Base-by-base conservation (phyloP, 2,329 filamentous ascomycete species). In the Tolypocladium tropicale region DNA sequence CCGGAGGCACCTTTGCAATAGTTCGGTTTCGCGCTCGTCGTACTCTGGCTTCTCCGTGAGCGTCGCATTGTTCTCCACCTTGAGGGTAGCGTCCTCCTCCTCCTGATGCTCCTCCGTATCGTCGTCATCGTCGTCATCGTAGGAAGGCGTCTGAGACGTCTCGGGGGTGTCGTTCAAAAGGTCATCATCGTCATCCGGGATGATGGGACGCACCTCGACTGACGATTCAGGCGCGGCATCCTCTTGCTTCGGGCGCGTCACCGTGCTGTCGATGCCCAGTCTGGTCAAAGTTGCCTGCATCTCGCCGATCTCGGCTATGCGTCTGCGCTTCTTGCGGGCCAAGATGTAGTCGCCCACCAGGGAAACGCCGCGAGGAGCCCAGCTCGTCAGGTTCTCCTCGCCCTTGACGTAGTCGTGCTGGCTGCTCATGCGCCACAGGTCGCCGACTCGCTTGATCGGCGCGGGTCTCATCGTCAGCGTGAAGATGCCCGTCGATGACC, bases 401-500 rank as follows among this genome's bases (percentile, higher is more conserved):
- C 94, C 94, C 70, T 96, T 96, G 64, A 99, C 89, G 67, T 96
- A 97, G 69, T 95, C 90, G 65, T 95, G 88, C 58, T 90, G 86
- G 18, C 92, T 97, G 70, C 91, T 95, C 84, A 97, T 90, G 55
- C 94, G 84, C 94, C 94, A 99, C 14, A 99, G 78, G 68, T 99
- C 94, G 3, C 90, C 90, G 0, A 91, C 90, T 51, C 90, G 83
- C 72, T 96, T 96, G 53, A 95, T 91, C 3, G 91, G 91, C 9
- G 90, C 86, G 0, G 94, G 94, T 33, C 90, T 86, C 70, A 97
- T 86, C 6, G 85, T 85, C 53, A 97, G 76, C 1, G 89, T 91
- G 72, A 95, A 99, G 57, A 96, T 89, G 49, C 84, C 85, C 23
- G 90, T 89, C 0, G 88, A 89, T 9, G 92, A 94, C 66, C 91